A percentile compares a stretch with the other conserved stretches of the same genome.
Evolutionary conservation across 2,329 filamentous ascomycete genomes (phyloP).

Genomic region (Emmonsiellopsis sp.): DNA sequence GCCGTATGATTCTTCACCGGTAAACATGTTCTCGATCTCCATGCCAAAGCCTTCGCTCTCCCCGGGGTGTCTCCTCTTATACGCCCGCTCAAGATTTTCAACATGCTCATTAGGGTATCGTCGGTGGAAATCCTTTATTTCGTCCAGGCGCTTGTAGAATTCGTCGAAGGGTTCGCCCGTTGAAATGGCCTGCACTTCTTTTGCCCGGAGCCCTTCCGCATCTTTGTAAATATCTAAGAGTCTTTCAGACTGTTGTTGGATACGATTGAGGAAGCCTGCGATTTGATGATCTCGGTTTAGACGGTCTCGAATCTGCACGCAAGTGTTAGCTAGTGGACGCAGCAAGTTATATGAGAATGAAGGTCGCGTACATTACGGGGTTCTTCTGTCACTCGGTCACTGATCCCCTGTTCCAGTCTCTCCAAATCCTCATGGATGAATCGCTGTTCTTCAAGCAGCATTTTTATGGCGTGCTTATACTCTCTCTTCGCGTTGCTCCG

Average conservation of each 20-base stretch:
- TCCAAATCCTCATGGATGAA: constrained; percentile 95
- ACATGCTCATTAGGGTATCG: constrained; percentile 90
- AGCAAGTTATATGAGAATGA: constrained; percentile 2
- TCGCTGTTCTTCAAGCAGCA: constrained; percentile 89
- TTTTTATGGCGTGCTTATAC: constrained; percentile 19
- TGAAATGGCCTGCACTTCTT: constrained; percentile 75
- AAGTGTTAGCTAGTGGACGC: constrained; percentile 11
- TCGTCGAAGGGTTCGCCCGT: constrained; percentile 80
- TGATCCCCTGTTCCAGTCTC: constrained; percentile 85
- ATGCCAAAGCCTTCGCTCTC: constrained; percentile 55
- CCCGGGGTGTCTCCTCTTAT: constrained; percentile 60
- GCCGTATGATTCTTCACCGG: constrained; percentile 87
- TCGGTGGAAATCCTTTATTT: constrained; percentile 78
- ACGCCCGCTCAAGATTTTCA: constrained; percentile 88
- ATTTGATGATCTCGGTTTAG: constrained; percentile 89
- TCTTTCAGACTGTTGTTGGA: constrained; percentile 73
- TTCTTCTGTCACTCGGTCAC: constrained; percentile 79
- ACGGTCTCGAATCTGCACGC: constrained; percentile 69
- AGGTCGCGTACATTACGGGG: constrained; percentile 63
- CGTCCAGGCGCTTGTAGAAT: constrained; percentile 76
- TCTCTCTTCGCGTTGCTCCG: background rate
- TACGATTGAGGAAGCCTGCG: constrained; percentile 72
- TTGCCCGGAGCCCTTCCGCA: constrained; percentile 57
- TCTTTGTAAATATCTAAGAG: constrained; percentile 80
- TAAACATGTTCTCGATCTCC: constrained; percentile 84